Evolutionary conservation across 2,329 filamentous ascomycete genomes (phyloP).

Genomic region (Penicillium vulpinum): DNA sequence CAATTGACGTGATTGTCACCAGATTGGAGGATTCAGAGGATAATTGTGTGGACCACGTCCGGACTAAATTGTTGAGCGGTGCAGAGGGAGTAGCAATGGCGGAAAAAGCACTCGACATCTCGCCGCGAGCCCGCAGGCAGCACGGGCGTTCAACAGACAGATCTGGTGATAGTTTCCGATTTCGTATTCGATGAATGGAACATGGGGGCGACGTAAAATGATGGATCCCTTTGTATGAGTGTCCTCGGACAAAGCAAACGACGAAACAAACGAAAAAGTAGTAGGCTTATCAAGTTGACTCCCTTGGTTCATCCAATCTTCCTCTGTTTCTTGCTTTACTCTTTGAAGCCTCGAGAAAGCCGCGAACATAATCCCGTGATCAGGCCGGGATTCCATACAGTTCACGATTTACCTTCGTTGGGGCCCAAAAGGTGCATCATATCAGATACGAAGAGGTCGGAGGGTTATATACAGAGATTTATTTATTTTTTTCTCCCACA

Average conservation of each 20-base stretch:
- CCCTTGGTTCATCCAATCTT: neutral
- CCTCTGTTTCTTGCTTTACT: neutral
- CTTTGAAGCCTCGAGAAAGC: neutral
- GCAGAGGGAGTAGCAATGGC: neutral
- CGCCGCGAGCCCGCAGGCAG: neutral
- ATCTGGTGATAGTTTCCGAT: neutral
- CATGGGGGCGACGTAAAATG: slow-evolving; percentile 1
- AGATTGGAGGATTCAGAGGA: neutral
- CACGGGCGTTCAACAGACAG: neutral
- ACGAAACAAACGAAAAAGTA: neutral
- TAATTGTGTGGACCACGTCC: neutral
- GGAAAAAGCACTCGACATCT: slow-evolving; percentile 3
- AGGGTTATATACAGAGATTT: neutral
- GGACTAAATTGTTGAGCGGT: neutral
- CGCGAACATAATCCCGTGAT: slow-evolving; percentile 1
- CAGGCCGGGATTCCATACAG: neutral
- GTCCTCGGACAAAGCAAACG: neutral
- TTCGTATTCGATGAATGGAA: neutral
- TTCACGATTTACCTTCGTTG: neutral
- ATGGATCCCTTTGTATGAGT: slow-evolving; percentile 3
- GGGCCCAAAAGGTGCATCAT: neutral
- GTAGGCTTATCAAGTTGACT: neutral
- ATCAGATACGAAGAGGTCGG: slow-evolving; percentile 1
- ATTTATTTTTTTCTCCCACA: neutral
- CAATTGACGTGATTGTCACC: slow-evolving; percentile 3